Evolutionary conservation across 2,329 filamentous ascomycete species (phyloP).

Genomic region (Sporothrix sp.): DNA sequence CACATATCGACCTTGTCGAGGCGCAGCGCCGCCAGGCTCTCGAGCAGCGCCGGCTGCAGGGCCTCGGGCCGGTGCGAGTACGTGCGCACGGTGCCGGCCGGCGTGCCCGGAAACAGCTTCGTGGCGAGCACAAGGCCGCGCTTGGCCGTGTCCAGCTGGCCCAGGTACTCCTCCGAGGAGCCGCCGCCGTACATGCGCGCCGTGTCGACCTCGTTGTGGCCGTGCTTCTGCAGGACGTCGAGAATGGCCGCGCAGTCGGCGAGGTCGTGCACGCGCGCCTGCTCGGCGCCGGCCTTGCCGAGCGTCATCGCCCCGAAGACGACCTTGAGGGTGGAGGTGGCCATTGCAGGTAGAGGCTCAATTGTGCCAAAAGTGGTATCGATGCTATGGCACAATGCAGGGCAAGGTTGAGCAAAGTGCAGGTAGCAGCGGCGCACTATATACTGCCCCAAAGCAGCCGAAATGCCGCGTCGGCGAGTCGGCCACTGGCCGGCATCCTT

Average conservation of each 20-base stretch:
- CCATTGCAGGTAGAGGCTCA: not conserved
- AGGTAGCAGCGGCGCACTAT: not conserved
- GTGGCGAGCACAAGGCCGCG: conserved; percentile 23
- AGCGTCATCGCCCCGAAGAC: conserved; percentile 26
- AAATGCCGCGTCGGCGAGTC: not conserved
- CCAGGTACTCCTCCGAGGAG: conserved; percentile 48
- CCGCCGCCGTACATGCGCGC: conserved; percentile 56
- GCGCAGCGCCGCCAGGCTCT: conserved; percentile 18
- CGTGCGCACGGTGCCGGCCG: conserved; percentile 7
- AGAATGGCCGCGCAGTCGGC: conserved; percentile 50
- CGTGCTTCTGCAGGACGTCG: conserved; percentile 54
- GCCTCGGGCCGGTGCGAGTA: conserved; percentile 17
- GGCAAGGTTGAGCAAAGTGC: no score
- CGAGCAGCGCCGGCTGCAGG: conserved; percentile 16
- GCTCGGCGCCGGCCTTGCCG: conserved; percentile 20
- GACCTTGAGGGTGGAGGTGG: conserved; percentile 16
- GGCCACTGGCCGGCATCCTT: not conserved
- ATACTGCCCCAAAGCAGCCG: not conserved
- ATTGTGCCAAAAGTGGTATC: no score
- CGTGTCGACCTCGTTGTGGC: conserved; percentile 62
- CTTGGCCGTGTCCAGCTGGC: conserved; percentile 27
- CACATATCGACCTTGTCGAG: conserved; percentile 22
- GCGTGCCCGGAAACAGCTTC: conserved; percentile 16
- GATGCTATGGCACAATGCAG: no score
- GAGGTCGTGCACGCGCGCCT: conserved; percentile 22